Conservation (phyloP, 2,329 filamentous ascomycete species). For the Aureobasidium melanogenum region DNA sequence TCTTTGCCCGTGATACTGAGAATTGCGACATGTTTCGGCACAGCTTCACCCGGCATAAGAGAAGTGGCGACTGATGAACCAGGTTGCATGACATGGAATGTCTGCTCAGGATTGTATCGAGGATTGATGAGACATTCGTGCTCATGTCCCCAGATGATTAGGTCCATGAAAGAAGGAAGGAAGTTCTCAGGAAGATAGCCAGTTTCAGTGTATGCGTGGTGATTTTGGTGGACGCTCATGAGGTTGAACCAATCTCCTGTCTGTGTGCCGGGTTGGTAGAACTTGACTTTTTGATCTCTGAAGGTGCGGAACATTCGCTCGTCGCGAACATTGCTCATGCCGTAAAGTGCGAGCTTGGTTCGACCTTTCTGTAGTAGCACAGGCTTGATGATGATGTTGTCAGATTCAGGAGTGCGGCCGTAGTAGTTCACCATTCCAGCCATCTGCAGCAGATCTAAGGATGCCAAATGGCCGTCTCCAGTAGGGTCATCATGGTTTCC, state of each 20-base stretch:
- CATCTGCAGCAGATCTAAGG: constrained; percentile 82
- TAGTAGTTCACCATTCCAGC: constrained; percentile 94
- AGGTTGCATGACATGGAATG: constrained; percentile 94
- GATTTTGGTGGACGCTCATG: constrained; percentile 92
- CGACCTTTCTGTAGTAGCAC: constrained; percentile 86
- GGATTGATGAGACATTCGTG: constrained; percentile 93
- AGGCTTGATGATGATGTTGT: constrained; percentile 88
- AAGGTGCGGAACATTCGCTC: constrained; percentile 93
- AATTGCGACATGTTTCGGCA: constrained; percentile 82
- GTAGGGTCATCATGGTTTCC: constrained; percentile 97
- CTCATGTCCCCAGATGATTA: constrained; percentile 95
- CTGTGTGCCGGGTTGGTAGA: constrained; percentile 74
- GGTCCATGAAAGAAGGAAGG: constrained; percentile 79
- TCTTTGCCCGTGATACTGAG: constrained; percentile 74
- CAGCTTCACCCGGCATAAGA: constrained; percentile 78
- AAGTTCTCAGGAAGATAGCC: constrained; percentile 93
- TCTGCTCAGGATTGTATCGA: constrained; percentile 70
- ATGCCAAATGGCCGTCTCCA: constrained; percentile 87
- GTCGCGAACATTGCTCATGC: constrained; percentile 90
- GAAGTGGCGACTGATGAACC: constrained; percentile 95
- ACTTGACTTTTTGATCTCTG: constrained; percentile 84
- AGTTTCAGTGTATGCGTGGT: constrained; percentile 82
- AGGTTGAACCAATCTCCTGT: constrained; percentile 92
- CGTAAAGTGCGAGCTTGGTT: constrained; percentile 88
- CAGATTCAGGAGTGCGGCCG: constrained; percentile 80